Conservation (phyloP, 139 green algal genomes). For the Cymbomonas tetramitiformis region DNA sequence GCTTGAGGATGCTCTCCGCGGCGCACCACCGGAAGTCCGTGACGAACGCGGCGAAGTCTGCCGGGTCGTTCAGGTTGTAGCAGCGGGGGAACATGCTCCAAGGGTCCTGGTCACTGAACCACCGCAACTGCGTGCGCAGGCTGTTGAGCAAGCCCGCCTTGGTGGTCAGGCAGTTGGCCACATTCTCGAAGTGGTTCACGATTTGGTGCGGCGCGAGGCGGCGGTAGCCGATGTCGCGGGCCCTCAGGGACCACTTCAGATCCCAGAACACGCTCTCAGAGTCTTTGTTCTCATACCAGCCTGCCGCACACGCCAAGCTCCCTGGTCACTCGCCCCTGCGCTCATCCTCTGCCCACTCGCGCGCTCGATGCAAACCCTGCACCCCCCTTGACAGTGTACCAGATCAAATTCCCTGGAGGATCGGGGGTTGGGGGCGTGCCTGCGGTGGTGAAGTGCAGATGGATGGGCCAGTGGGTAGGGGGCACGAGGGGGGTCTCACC, state of each 20-base stretch:
- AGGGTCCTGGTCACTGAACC: neutral
- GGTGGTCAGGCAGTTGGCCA: neutral
- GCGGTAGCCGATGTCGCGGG: neutral
- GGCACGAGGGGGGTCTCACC: no score
- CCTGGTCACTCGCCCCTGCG: no score
- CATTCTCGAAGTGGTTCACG: neutral
- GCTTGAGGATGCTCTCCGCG: neutral
- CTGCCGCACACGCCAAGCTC: no score
- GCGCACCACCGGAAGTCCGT: neutral
- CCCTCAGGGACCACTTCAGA: neutral
- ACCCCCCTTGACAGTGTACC: no score
- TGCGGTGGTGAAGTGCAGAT: no score
- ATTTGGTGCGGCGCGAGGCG: neutral
- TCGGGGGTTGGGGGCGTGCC: no score
- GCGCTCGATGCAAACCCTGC: no score
- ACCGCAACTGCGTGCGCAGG: neutral
- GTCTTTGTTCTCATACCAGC: no score
- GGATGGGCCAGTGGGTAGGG: no score
- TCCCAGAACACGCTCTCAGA: no score
- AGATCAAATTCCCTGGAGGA: no score
- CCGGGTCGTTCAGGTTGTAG: neutral
- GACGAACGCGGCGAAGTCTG: neutral
- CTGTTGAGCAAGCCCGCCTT: neutral
- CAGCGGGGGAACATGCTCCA: neutral
- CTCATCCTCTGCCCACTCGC: no score